Evolutionary conservation across 2,329 filamentous ascomycete genomes (phyloP).

Genomic region (Ilyonectria robusta): DNA sequence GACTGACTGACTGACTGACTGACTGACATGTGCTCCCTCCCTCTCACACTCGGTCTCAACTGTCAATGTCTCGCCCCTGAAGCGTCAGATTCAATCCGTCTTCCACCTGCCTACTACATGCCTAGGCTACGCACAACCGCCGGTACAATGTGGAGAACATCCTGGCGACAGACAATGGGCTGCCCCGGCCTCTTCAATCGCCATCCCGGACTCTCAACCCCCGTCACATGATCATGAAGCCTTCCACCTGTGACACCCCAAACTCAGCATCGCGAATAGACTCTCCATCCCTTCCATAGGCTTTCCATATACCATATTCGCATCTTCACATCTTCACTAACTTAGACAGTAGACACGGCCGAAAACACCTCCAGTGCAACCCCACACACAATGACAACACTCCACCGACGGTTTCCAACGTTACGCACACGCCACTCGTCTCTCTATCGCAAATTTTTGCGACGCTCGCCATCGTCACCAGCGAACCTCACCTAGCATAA

Average conservation of each 20-base stretch:
- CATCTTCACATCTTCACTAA: no score
- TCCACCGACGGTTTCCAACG: neutral
- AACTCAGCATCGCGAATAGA: no score
- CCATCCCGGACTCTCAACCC: no score
- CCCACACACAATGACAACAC: neutral
- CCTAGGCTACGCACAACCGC: neutral
- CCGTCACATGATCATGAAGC: no score
- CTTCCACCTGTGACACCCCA: no score
- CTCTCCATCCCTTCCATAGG: no score
- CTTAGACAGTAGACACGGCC: neutral
- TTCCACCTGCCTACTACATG: neutral
- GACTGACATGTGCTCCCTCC: conserved; percentile 26
- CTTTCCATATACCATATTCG: no score
- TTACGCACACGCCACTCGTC: conserved; percentile 40
- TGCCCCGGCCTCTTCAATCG: no score
- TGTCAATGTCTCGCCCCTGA: neutral
- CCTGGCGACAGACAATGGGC: no score
- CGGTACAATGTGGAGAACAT: no score
- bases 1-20: conserved; percentile 3
- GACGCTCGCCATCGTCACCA: conserved; percentile 25
- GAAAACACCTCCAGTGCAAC: neutral
- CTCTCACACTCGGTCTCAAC: neutral
- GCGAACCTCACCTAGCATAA: conserved; percentile 3
- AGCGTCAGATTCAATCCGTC: neutral
- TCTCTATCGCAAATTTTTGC: conserved; percentile 45